phyloP scores from a whole-genome alignment of 768 basidiomycete genomes.

The Pleurotus salmoneostramineus region DNA sequence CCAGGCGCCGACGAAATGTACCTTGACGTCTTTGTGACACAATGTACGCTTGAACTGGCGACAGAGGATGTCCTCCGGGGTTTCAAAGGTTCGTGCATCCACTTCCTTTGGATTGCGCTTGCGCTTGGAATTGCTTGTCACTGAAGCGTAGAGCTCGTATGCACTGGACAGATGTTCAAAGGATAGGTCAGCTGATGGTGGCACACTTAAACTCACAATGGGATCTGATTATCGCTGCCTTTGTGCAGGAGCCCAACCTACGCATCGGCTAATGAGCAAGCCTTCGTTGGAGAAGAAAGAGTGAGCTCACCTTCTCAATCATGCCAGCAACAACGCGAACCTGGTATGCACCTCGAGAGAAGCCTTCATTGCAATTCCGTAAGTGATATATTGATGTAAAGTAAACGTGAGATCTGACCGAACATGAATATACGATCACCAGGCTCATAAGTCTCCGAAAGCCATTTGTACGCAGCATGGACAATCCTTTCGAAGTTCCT shows the following conservation, averaged over 20 bases:
- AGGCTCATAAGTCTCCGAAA: slow-evolving; percentile 29
- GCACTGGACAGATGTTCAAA: slow-evolving; percentile 21
- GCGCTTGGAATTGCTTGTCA: too few species aligned
- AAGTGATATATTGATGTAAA: not conserved
- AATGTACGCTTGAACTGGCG: slow-evolving; percentile 15
- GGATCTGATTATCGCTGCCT: slow-evolving; percentile 36
- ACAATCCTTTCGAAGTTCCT: slow-evolving; percentile 33
- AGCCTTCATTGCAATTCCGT: slow-evolving; percentile 24
- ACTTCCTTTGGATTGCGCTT: too few species aligned
- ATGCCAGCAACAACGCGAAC: slow-evolving; percentile 39
- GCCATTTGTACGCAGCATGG: slow-evolving; percentile 36
- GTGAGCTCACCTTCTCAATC: slow-evolving; percentile 29
- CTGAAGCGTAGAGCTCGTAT: slow-evolving; percentile 26
- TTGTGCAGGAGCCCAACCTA: slow-evolving; percentile 38
- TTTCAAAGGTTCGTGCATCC: too few species aligned
- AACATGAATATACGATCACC: slow-evolving; percentile 40
- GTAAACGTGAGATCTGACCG: slow-evolving; percentile 18
- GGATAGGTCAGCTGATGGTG: not conserved
- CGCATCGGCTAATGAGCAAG: not conserved
- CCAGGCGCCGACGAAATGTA: slow-evolving; percentile 45
- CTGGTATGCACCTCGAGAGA: slow-evolving; percentile 47
- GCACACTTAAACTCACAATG: slow-evolving; percentile 21
- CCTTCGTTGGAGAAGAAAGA: not conserved
- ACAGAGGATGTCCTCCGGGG: not conserved
- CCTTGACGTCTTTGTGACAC: slow-evolving; percentile 22